These are phyloP conservation scores for Diaporthe amygdali DNA, from an alignment of 2,329 filamentous ascomycete species.

Conservation along the genomic window DNA sequence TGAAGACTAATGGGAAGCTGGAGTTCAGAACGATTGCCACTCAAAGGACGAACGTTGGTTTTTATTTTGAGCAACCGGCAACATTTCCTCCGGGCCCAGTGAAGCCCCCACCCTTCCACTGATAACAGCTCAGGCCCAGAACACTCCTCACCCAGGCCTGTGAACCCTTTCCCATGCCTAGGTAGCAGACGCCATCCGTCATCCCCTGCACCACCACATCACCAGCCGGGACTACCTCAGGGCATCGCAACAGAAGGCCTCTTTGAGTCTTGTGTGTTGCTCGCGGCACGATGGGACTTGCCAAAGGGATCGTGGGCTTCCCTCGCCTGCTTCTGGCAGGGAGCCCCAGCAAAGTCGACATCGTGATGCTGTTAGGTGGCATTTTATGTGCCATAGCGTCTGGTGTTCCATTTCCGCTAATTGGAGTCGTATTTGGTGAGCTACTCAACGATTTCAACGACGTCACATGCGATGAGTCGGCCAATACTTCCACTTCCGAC, in stretches of 20 bases:
- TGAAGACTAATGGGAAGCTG: neutral
- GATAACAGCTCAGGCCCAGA: neutral
- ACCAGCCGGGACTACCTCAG: neutral
- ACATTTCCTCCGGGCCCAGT: neutral
- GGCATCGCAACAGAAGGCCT: neutral
- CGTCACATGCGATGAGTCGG: conserved; percentile 43
- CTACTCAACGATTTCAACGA: conserved; percentile 57
- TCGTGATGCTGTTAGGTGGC: conserved; percentile 25
- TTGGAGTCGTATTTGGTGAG: conserved; percentile 61
- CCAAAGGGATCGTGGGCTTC: conserved; percentile 27
- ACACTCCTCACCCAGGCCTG: neutral
- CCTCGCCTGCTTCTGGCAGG: conserved; percentile 29
- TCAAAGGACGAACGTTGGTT: neutral
- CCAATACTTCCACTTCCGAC: conserved; percentile 15
- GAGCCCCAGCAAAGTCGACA: conserved; percentile 25
- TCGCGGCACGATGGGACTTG: conserved; percentile 26
- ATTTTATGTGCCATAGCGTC: conserved; percentile 40
- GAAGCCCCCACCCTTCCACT: neutral
- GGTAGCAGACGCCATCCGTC: neutral
- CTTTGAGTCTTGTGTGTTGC: neutral
- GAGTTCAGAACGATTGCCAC: neutral
- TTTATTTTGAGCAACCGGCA: neutral
- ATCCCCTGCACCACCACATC: neutral
- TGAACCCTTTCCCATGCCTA: neutral
- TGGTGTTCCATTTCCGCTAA: conserved; percentile 60